These are phyloP conservation scores for Gracilaria gracilis DNA, from an alignment of 23 red algal genomes.

Conservation along the genomic window DNA sequence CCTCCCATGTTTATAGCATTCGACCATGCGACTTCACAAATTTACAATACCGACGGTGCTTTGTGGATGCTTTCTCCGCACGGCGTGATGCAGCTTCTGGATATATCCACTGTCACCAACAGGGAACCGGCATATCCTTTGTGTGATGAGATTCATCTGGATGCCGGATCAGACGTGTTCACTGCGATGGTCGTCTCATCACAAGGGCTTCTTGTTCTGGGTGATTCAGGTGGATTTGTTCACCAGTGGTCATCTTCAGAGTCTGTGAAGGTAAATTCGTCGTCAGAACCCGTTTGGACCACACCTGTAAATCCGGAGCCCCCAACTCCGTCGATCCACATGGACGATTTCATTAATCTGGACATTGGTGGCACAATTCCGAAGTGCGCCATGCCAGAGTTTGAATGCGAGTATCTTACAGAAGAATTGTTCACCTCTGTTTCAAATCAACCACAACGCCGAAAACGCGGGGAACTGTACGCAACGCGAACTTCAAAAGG, in stretches of 20 bases:
- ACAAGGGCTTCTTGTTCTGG: constrained; percentile 50
- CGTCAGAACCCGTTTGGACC: constrained; percentile 70
- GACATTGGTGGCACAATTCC: constrained; percentile 66
- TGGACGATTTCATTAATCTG: constrained; percentile 35
- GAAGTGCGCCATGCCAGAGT: constrained; percentile 61
- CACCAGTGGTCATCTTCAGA: constrained; percentile 78
- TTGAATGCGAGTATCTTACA: constrained; percentile 54
- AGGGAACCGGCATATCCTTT: constrained; percentile 44
- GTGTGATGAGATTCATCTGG: constrained; percentile 63
- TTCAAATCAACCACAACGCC: not conserved
- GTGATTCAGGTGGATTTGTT: constrained; percentile 79
- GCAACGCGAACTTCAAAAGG: constrained; percentile 11
- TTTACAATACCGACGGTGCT: constrained; percentile 51
- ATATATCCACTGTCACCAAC: constrained; percentile 54
- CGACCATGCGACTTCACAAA: constrained; percentile 31
- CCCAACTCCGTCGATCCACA: constrained; percentile 54
- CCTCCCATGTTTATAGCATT: constrained; percentile 58
- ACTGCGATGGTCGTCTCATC: constrained; percentile 50
- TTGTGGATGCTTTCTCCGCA: constrained; percentile 62
- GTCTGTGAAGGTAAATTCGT: constrained; percentile 40
- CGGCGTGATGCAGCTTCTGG: constrained; percentile 62
- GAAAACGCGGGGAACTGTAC: constrained; percentile 20
- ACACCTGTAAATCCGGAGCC: constrained; percentile 46
- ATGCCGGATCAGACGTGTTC: constrained; percentile 65
- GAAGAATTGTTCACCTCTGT: constrained; percentile 51